Evolutionary conservation across 108 stramenopile species (phyloP).

Genomic region (Discostella stelligeroides): DNA sequence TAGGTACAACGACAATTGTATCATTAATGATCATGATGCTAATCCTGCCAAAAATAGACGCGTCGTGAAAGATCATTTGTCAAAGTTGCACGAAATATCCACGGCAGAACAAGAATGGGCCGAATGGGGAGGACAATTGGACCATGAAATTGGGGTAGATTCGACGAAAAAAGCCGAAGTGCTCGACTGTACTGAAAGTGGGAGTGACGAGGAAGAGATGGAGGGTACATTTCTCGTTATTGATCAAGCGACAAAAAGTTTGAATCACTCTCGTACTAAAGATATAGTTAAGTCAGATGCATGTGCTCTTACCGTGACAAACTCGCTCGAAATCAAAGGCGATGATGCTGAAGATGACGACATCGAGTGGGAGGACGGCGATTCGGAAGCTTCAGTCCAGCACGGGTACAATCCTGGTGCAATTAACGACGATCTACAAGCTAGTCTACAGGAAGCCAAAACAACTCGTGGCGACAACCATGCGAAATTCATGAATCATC

Average conservation of each 20-base stretch:
- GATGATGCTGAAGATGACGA: constrained; percentile 24
- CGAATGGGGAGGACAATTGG: constrained; percentile 21
- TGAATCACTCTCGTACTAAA: neutral
- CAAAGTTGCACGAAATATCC: constrained; percentile 17
- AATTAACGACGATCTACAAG: no score
- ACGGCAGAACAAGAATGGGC: constrained; percentile 47
- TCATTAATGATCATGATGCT: neutral
- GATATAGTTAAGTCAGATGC: neutral
- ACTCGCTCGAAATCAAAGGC: neutral
- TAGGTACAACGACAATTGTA: neutral
- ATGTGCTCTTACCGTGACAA: neutral
- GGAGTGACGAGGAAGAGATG: constrained; percentile 27
- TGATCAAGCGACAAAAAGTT: neutral
- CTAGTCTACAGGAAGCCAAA: no score
- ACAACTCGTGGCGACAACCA: no score
- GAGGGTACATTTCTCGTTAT: constrained; percentile 28
- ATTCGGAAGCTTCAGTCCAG: no score
- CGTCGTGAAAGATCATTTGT: no score
- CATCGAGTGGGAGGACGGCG: constrained; percentile 44
- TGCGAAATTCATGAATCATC: no score
- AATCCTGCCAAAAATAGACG: no score
- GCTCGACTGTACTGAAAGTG: constrained; percentile 47
- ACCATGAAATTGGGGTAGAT: constrained; percentile 33
- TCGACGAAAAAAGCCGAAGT: constrained; percentile 41
- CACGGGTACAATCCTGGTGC: no score